Evolutionary conservation across 2,329 filamentous ascomycete genomes (phyloP).

Genomic region (Apiospora saccharicola): DNA sequence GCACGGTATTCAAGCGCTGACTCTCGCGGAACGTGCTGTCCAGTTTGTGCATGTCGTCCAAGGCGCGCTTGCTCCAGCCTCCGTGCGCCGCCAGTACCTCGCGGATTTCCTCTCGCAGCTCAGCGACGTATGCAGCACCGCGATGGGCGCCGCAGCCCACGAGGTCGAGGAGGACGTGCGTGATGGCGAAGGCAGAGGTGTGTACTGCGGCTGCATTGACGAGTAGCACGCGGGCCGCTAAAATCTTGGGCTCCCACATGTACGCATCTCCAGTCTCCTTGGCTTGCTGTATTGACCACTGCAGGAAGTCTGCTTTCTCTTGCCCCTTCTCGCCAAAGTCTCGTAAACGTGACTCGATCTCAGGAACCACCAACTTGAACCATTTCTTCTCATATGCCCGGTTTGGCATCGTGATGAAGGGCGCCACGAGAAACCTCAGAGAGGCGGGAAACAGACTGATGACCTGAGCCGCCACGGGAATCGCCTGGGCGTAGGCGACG

Average conservation of each 20-base stretch:
- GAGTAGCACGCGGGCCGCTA: slow-evolving; percentile 41
- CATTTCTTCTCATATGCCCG: slow-evolving; percentile 32
- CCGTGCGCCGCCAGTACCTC: slow-evolving; percentile 39
- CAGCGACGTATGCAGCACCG: slow-evolving; percentile 45
- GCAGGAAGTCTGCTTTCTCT: slow-evolving; percentile 33
- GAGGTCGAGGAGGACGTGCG: slow-evolving; percentile 51
- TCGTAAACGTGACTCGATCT: slow-evolving; percentile 34
- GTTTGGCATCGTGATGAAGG: slow-evolving; percentile 33
- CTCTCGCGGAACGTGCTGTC: slow-evolving; percentile 52
- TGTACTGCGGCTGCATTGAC: slow-evolving; percentile 50
- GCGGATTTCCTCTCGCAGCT: slow-evolving; percentile 53
- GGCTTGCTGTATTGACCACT: slow-evolving; percentile 34
- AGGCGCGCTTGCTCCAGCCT: slow-evolving; percentile 44
- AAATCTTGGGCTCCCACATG: slow-evolving; percentile 31
- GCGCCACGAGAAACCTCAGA: slow-evolving; percentile 31
- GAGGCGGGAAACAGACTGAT: slow-evolving; percentile 32
- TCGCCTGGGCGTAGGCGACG: slow-evolving; percentile 32
- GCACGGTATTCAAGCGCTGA: slow-evolving; percentile 45
- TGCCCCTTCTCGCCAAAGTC: slow-evolving; percentile 23
- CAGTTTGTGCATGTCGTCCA: slow-evolving; percentile 46
- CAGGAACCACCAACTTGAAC: slow-evolving; percentile 28
- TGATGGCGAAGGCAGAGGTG: slow-evolving; percentile 44
- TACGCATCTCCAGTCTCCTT: slow-evolving; percentile 31
- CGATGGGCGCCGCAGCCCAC: slow-evolving; percentile 41
- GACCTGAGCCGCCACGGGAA: slow-evolving; percentile 31